phyloP scores from a whole-genome alignment of 192 early-diverging fungal genomes.

The Phlyctochytrium planicorne region DNA sequence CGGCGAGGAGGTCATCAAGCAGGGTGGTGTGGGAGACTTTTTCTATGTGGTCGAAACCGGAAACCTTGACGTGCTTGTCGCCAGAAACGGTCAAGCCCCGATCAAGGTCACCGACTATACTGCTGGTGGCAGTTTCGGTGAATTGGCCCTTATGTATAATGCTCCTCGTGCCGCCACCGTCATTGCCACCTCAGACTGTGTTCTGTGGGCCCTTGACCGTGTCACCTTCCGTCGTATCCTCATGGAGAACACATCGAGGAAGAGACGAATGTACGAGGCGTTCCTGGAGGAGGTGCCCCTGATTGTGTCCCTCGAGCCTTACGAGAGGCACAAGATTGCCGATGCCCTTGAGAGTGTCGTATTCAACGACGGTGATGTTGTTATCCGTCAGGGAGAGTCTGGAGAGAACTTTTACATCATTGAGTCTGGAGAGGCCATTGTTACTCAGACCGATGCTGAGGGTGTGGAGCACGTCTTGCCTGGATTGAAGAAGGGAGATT shows the following conservation, averaged over 20 bases:
- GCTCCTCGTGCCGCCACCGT: slow-evolving; percentile 97
- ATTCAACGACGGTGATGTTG: slow-evolving; percentile 78
- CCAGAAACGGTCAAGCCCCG: slow-evolving; percentile 61
- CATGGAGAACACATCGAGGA: slow-evolving; percentile 97
- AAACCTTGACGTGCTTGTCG: slow-evolving; percentile 90
- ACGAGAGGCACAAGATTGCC: slow-evolving; percentile 99
- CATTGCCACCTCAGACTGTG: slow-evolving; percentile 74
- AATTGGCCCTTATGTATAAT: slow-evolving; percentile 99
- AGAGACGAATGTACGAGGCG: slow-evolving; percentile 95
- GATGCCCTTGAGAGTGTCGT: slow-evolving; percentile 93
- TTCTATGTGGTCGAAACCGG: slow-evolving; percentile 98
- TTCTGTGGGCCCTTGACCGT: slow-evolving; percentile 97
- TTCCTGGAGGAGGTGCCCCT: slow-evolving; percentile 95
- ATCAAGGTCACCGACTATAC: slow-evolving; percentile 80
- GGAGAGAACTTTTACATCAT: slow-evolving; percentile 96
- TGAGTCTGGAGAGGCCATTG: slow-evolving; percentile 84
- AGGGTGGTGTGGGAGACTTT: slow-evolving; percentile 96
- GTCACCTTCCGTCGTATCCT: slow-evolving; percentile 96
- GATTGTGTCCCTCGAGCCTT: slow-evolving; percentile 86
- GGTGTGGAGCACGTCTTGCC: slow-evolving; percentile 71
- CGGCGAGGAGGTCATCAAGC: slow-evolving; percentile 83
- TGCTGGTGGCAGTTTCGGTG: slow-evolving; percentile 92
- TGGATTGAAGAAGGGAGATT: slow-evolving; percentile 76
- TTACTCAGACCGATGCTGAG: slow-evolving; percentile 77
- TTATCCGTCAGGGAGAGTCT: slow-evolving; percentile 90